Percentiles rank a stretch among this genome's conserved stretches.
Evolutionary conservation across 208 protist species (phyloP).

Genomic region (Porcisia hertigi): DNA sequence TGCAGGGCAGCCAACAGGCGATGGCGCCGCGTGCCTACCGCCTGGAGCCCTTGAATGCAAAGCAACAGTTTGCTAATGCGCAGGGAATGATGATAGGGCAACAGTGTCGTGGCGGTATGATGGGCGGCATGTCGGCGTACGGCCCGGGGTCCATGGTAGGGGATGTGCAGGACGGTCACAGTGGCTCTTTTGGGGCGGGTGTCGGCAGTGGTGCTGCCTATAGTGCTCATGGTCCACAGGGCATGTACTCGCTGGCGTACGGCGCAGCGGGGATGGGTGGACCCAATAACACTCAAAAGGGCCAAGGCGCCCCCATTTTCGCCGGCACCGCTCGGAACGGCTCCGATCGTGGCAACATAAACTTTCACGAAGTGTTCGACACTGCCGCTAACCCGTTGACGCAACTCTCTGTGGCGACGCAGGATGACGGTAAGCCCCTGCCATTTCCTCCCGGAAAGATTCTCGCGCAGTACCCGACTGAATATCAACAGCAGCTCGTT

Average conservation of each 20-base stretch:
- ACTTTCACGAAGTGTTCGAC: conserved; percentile 30
- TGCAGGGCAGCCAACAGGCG: conserved; percentile 4
- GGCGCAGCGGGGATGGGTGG: not conserved
- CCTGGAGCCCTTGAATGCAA: conserved; percentile 33
- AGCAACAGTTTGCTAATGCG: not conserved
- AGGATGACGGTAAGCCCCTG: conserved; percentile 37
- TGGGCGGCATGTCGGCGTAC: conserved; percentile 11
- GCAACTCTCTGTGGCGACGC: conserved; percentile 12
- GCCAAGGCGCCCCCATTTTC: not conserved
- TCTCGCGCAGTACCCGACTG: conserved; percentile 47
- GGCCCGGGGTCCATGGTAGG: conserved; percentile 8
- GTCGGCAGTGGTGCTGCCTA: not conserved
- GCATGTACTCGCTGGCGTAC: not conserved
- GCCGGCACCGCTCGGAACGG: not conserved
- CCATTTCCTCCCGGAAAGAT: conserved; percentile 51
- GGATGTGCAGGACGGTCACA: conserved; percentile 12
- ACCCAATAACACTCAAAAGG: not conserved
- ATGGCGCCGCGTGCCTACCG: conserved; percentile 29
- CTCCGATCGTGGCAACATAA: conserved; percentile 23
- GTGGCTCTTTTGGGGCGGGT: not conserved
- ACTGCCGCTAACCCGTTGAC: conserved; percentile 13
- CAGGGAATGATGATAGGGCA: conserved; percentile 29
- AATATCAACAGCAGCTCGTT: conserved; percentile 53
- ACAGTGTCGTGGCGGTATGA: not conserved
- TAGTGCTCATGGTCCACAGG: not conserved